These are phyloP conservation scores for Coemansia furcata DNA, from an alignment of 192 early-diverging fungal species.

Conservation along the genomic window DNA sequence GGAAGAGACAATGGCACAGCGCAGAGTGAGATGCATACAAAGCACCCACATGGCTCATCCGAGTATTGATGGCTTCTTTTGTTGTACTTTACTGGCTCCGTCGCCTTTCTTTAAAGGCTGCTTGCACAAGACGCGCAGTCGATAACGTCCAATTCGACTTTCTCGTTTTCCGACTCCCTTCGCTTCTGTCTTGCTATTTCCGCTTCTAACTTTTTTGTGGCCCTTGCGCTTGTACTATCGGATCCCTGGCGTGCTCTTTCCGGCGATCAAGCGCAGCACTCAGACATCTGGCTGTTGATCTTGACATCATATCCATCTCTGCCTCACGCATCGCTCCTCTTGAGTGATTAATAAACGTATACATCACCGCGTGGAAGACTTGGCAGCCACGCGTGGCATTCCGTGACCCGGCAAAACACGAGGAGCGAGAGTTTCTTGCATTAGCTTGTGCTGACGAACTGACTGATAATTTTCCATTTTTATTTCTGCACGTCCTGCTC, in stretches of 20 bases:
- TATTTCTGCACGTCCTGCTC: background rate
- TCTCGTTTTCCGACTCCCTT: background rate
- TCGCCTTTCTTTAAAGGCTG: background rate
- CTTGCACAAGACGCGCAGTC: background rate
- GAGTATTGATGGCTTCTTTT: background rate
- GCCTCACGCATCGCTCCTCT: background rate
- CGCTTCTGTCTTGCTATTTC: background rate
- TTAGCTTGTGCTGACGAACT: background rate
- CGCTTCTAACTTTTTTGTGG: background rate
- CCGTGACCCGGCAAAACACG: background rate
- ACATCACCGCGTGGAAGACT: background rate
- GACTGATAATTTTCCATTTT: background rate
- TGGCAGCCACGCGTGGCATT: background rate
- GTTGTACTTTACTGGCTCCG: background rate
- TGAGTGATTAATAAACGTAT: background rate
- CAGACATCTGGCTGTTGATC: background rate
- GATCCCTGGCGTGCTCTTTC: background rate
- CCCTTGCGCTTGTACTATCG: background rate
- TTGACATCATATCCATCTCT: background rate
- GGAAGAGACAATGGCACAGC: background rate
- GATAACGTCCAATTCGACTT: background rate
- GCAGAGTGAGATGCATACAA: background rate
- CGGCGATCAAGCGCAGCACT: background rate
- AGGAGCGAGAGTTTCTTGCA: background rate
- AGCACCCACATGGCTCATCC: slow-evolving; percentile 3